Evolutionary conservation across 495 filamentous ascomycete species (phyloP), one percentile per base, ranked within the genome.

Genomic region (Cryomyces minteri): DNA sequence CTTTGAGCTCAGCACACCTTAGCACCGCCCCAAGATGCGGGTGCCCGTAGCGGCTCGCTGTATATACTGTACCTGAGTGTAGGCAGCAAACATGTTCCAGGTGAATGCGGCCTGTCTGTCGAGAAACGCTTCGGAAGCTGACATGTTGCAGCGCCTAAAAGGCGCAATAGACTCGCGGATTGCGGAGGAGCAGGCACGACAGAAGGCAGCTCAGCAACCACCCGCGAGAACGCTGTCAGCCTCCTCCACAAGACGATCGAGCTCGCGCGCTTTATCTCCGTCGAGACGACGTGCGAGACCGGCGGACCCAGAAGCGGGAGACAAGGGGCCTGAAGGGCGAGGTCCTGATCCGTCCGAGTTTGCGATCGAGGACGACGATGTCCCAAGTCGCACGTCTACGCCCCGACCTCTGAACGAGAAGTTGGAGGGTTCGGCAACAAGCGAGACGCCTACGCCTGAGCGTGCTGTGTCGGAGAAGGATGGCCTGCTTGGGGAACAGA

Each of bases 141-240:
- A 37, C 9, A 29, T 43, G n/a, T 32, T 34, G 38, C 58, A 94
- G 84, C 79, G 84, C 63, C 61, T 94, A 54, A 86, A 84, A 67
- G 81, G 80, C 49, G 81, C 82, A 43, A 82, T 93, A 55, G 84
- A 94, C 57, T 76, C 76, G 51, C 76, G 78, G 52, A 87, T 94
- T 50, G 81, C 84, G 51, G 83, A 94, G 65, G 86, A 94, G 68
- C 84, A 90, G 62, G 81, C 83, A 45, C 77, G 84, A 41, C 77
- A 83, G 54, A 71, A 69, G 46, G 62, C 77, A 39, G 57, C 65
- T 10, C 64, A 72, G 46, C 61, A 68, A 14, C 65, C 70, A 39
- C 58, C 68, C 32, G 65, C 63, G 31, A 66, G 64, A 43, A 25
- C 18, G 18, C 18, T 2, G 18, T 69, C 69, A 43, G 49, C 60